These are phyloP conservation scores for Leccinum imitatum DNA, from an alignment of 768 basidiomycete species.

Conservation along the genomic window DNA sequence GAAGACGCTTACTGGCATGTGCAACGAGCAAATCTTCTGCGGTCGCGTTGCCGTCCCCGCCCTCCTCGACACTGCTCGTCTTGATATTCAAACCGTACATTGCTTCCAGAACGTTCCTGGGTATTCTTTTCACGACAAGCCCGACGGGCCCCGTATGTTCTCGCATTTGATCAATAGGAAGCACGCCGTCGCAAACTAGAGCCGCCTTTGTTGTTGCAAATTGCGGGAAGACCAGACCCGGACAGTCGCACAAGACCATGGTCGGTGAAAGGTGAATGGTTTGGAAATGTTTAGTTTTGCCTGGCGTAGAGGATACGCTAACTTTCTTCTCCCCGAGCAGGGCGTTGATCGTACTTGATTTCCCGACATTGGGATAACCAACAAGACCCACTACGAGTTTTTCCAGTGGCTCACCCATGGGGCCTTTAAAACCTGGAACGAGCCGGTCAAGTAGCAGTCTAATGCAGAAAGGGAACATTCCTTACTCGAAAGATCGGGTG, in stretches of 20 bases:
- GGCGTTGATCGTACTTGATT: slow-evolving; percentile 97
- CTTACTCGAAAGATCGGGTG: slow-evolving; percentile 71
- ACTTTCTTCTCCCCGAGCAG: slow-evolving; percentile 96
- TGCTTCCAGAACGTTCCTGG: slow-evolving; percentile 81
- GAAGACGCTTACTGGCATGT: slow-evolving; percentile 79
- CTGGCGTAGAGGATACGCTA: slow-evolving; percentile 96
- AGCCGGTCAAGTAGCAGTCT: slow-evolving; percentile 3
- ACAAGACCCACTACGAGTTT: slow-evolving; percentile 87
- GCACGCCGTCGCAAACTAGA: slow-evolving; percentile 92
- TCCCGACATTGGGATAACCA: slow-evolving; percentile 98
- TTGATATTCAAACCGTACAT: slow-evolving; percentile 84
- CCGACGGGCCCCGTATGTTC: slow-evolving; percentile 86
- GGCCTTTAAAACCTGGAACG: slow-evolving; percentile 59
- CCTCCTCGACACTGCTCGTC: slow-evolving; percentile 67
- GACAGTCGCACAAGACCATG: slow-evolving; percentile 93
- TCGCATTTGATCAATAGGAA: slow-evolving; percentile 96
- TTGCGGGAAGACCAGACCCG: slow-evolving; percentile 96
- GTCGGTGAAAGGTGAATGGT: slow-evolving; percentile 90
- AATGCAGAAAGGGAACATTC: slow-evolving; percentile 13
- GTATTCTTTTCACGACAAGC: slow-evolving; percentile 76
- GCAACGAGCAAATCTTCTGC: slow-evolving; percentile 82
- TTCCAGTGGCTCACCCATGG: slow-evolving; percentile 51
- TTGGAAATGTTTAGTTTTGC: slow-evolving; percentile 99
- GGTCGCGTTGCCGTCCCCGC: slow-evolving; percentile 71
- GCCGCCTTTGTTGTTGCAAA: slow-evolving; percentile 97